Percentiles rank a stretch among this genome's conserved stretches.
phyloP scores from a whole-genome alignment of 805 yeast genomes.

The Suhomyces vadensis region DNA sequence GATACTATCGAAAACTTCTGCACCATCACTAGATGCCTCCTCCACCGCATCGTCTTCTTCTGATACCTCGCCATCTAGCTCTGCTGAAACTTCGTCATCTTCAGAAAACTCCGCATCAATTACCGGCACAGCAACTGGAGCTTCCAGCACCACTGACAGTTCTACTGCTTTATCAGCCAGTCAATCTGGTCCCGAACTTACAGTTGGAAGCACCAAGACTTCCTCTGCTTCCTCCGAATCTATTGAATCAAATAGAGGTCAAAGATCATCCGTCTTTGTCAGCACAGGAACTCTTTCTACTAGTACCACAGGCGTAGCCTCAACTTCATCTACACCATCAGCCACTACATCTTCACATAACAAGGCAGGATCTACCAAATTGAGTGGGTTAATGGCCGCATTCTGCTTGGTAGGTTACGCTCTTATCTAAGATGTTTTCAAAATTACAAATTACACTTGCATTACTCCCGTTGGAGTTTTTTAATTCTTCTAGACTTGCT shows the following conservation, averaged over 20 bases:
- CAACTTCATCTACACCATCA: neutral
- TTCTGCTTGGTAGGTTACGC: constrained; percentile 10
- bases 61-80: neutral
- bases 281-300: neutral
- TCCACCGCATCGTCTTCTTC: neutral
- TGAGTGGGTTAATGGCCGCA: constrained; percentile 10
- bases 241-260: too few species aligned
- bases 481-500: neutral
- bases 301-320: neutral
- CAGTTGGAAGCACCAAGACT: neutral
- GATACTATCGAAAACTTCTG: neutral
- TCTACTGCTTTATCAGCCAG: neutral
- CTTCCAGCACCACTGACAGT: constrained; percentile 4
- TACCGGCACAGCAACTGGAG: constrained; percentile 1
- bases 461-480: neutral
- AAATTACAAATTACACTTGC: too few species aligned
- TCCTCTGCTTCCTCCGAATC: neutral
- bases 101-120: constrained; percentile 4
- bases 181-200: neutral
- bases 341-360: neutral
- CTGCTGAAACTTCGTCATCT: constrained; percentile 4
- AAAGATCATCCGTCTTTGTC: neutral
- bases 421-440: constrained; percentile 2
- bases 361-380: constrained; percentile 3
- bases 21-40: neutral